phyloP scores from a whole-genome alignment of 257 asterid species.

The Przewalskia tangutica region DNA sequence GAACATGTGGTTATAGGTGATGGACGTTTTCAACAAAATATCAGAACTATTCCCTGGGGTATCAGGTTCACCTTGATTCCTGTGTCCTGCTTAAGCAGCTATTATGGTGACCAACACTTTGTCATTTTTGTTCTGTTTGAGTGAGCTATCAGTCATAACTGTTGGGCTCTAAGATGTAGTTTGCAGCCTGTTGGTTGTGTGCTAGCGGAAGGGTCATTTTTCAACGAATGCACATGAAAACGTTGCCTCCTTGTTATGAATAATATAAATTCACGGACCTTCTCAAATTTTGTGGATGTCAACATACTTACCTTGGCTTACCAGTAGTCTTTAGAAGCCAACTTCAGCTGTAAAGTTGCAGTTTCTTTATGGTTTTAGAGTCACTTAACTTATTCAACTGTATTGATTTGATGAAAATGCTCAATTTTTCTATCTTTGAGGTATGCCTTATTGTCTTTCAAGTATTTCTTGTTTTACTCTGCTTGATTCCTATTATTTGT shows the following conservation, averaged over 20 bases:
- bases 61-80: conserved; percentile 31
- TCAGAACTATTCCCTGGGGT: conserved; percentile 91
- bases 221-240: not conserved
- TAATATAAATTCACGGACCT: not conserved
- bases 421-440: not conserved
- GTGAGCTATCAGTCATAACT: not conserved
- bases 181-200: not conserved
- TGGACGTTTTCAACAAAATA: conserved; percentile 92
- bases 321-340: not conserved
- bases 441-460: not conserved
- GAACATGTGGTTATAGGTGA: conserved; percentile 44
- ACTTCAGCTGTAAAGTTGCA: not conserved
- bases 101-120: not conserved
- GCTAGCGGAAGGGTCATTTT: not conserved
- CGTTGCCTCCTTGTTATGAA: not conserved
- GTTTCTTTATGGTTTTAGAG: not conserved
- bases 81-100: not conserved
- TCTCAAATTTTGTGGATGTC: not conserved
- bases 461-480: not conserved
- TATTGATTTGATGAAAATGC: not conserved
- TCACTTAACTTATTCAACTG: not conserved
- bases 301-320: not conserved
- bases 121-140: conserved; percentile 2
- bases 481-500: not conserved
- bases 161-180: not conserved